These are phyloP conservation scores for Ceratobasidium sp. DNA, from an alignment of 1,284 basidiomycete species.

Conservation along the genomic window DNA sequence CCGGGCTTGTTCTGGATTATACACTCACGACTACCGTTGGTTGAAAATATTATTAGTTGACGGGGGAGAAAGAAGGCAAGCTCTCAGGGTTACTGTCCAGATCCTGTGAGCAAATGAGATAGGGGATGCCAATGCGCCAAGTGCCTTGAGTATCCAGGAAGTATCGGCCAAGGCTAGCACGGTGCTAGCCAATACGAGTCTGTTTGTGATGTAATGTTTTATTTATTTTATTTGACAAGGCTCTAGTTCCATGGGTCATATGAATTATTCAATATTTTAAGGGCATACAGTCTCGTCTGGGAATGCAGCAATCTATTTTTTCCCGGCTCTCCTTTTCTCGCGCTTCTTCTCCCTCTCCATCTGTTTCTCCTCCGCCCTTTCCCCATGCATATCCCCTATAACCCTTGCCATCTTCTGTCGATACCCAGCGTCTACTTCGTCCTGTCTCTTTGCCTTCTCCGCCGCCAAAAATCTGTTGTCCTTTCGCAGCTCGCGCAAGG, in stretches of 20 bases:
- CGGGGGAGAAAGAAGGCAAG: too few species aligned
- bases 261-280: neutral
- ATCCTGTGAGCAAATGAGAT: too few species aligned
- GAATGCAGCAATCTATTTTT: slow-evolving; percentile 31
- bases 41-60: too few species aligned
- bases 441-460: slow-evolving; percentile 85
- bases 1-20: neutral
- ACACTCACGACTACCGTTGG: too few species aligned
- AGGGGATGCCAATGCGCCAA: too few species aligned
- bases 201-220: too few species aligned
- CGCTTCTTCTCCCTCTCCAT: slow-evolving; percentile 84
- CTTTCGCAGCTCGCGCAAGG: slow-evolving; percentile 95
- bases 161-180: too few species aligned
- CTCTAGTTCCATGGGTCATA: too few species aligned
- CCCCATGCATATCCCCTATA: slow-evolving; percentile 83
- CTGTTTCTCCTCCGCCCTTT: slow-evolving; percentile 95
- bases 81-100: too few species aligned
- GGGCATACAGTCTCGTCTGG: neutral
- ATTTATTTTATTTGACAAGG: too few species aligned
- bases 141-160: too few species aligned
- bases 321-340: slow-evolving; percentile 78
- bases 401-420: slow-evolving; percentile 84
- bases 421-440: slow-evolving; percentile 84
- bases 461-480: slow-evolving; percentile 93
- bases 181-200: too few species aligned